A percentile compares a stretch with the other conserved stretches of the same genome.
phyloP scores from a whole-genome alignment of 2,329 filamentous ascomycete species.

The Penicillium digitatum region DNA sequence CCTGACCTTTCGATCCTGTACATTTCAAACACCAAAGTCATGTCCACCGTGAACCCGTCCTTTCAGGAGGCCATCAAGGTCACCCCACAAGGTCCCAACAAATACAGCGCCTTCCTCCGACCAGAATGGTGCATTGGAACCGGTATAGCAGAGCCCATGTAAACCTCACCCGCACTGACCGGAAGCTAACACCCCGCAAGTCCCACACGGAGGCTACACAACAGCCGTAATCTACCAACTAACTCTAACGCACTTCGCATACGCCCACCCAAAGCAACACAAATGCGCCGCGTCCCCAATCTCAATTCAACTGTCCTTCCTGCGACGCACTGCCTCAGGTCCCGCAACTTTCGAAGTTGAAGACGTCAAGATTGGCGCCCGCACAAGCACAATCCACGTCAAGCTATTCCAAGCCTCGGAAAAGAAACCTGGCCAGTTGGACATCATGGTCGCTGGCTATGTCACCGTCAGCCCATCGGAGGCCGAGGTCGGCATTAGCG shows the following conservation, averaged over 20 bases:
- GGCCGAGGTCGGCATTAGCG: slow-evolving; percentile 56
- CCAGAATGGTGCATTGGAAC: slow-evolving; percentile 63
- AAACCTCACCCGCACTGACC: slow-evolving; percentile 12
- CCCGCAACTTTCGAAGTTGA: slow-evolving; percentile 55
- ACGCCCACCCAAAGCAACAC: slow-evolving; percentile 53
- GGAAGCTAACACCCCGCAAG: slow-evolving; percentile 39
- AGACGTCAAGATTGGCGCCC: slow-evolving; percentile 62
- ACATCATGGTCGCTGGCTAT: slow-evolving; percentile 61
- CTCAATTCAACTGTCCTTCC: slow-evolving; percentile 61
- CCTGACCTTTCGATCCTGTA: not conserved
- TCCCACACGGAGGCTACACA: slow-evolving; percentile 68
- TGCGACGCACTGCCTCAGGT: slow-evolving; percentile 59
- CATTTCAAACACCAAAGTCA: not conserved
- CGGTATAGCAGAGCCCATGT: slow-evolving; percentile 38
- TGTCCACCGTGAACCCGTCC: slow-evolving; percentile 24
- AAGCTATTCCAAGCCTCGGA: slow-evolving; percentile 46
- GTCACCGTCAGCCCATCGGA: slow-evolving; percentile 59
- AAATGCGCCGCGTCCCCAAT: slow-evolving; percentile 54
- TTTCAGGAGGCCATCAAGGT: slow-evolving; percentile 40
- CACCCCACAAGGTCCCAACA: slow-evolving; percentile 47
- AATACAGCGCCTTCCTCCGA: slow-evolving; percentile 54
- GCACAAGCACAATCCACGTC: slow-evolving; percentile 61
- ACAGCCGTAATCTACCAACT: slow-evolving; percentile 60
- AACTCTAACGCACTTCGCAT: slow-evolving; percentile 57
- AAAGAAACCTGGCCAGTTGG: slow-evolving; percentile 34